Evolutionary conservation across 192 early-diverging fungal species (phyloP).

Genomic region (Phlyctochytrium planicorne): DNA sequence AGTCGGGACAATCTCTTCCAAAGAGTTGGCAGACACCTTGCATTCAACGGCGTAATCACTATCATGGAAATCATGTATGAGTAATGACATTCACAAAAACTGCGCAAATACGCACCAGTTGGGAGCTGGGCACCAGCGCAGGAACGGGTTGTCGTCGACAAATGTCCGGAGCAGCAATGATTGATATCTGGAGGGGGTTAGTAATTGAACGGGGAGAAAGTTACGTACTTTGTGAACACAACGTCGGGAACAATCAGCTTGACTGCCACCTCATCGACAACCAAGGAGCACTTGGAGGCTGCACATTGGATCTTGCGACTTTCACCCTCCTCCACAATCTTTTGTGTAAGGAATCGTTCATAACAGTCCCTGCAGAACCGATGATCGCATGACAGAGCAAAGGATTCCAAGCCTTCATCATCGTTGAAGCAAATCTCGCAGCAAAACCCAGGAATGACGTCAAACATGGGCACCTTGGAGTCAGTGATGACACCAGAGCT

Average conservation of each 20-base stretch:
- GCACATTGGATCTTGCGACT: slow-evolving; percentile 85
- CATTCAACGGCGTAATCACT: slow-evolving; percentile 90
- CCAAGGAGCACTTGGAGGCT: slow-evolving; percentile 67
- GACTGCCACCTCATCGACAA: slow-evolving; percentile 82
- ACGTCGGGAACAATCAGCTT: slow-evolving; percentile 61
- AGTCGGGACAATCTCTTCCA: slow-evolving; percentile 76
- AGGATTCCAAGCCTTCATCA: slow-evolving; percentile 38
- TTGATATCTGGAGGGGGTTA: slow-evolving; percentile 56
- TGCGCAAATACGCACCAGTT: slow-evolving; percentile 59
- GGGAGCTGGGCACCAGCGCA: slow-evolving; percentile 94
- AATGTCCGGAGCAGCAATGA: slow-evolving; percentile 81
- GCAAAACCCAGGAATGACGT: slow-evolving; percentile 49
- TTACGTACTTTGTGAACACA: slow-evolving; percentile 60
- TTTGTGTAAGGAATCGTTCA: slow-evolving; percentile 75
- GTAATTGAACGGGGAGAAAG: slow-evolving; percentile 2
- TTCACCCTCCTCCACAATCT: slow-evolving; percentile 88
- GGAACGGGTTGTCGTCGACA: slow-evolving; percentile 81
- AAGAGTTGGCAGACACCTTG: slow-evolving; percentile 65
- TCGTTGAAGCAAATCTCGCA: slow-evolving; percentile 93
- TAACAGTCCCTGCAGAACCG: slow-evolving; percentile 89
- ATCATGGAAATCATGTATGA: background rate
- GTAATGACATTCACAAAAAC: no score
- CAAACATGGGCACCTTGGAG: slow-evolving; percentile 26
- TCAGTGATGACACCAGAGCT: slow-evolving; percentile 68
- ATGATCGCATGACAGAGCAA: slow-evolving; percentile 83